Conservation (phyloP, 2,329 filamentous ascomycete species). For the Graphium sp. region DNA sequence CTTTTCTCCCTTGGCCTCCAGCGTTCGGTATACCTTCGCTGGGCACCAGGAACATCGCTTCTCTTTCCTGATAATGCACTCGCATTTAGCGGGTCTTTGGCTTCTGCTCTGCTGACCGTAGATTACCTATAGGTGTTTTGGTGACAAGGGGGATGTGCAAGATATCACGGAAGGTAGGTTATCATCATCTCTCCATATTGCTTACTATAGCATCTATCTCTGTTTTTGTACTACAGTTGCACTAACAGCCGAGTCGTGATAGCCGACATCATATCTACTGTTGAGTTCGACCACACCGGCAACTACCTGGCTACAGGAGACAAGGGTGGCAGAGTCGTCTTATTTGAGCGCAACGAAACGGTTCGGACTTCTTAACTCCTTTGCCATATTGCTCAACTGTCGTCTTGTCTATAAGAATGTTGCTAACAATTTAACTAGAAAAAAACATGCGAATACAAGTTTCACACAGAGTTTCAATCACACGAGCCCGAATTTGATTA, state of each 20-base stretch:
- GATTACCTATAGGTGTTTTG: constrained; percentile 62
- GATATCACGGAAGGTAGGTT: constrained; percentile 85
- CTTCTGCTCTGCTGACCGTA: constrained; percentile 3
- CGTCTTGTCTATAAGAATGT: background rate
- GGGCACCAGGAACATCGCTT: background rate
- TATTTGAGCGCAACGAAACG: constrained; percentile 91
- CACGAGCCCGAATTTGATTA: constrained; percentile 99
- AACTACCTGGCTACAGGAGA: constrained; percentile 85
- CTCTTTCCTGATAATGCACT: background rate
- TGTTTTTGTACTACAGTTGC: background rate
- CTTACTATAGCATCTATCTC: background rate
- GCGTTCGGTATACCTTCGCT: background rate
- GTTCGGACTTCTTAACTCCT: constrained; percentile 29
- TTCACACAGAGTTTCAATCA: constrained; percentile 98
- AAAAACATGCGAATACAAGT: constrained; percentile 99
- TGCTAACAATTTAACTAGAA: constrained; percentile 44
- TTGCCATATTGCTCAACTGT: constrained; percentile 1
- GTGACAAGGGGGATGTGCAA: constrained; percentile 98
- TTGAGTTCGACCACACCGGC: constrained; percentile 80
- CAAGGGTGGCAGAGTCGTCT: constrained; percentile 70
- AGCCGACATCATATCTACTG: constrained; percentile 86
- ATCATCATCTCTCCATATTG: background rate
- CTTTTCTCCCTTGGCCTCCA: constrained; percentile 2
- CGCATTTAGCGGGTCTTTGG: background rate
- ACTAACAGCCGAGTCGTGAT: constrained; percentile 2